These are phyloP conservation scores for Phytophthora pinifolia DNA, from an alignment of 352 stramenopile genomes.

Conservation along the genomic window DNA sequence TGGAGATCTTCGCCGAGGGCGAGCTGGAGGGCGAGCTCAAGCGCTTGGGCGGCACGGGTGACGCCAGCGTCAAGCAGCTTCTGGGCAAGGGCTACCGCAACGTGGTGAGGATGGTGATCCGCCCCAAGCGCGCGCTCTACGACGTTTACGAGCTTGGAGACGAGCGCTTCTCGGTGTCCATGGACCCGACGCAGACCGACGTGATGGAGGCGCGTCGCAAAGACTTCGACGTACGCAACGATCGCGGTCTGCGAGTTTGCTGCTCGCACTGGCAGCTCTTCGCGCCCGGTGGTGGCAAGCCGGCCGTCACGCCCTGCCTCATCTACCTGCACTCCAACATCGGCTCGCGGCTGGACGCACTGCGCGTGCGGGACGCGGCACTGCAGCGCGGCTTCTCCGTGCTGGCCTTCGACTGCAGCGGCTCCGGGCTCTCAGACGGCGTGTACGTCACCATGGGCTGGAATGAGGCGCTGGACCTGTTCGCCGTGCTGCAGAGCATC, in stretches of 20 bases:
- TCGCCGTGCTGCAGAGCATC: slow-evolving; percentile 64
- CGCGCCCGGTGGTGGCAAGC: slow-evolving; percentile 12
- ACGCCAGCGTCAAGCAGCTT: slow-evolving; percentile 76
- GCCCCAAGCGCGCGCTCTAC: slow-evolving; percentile 65
- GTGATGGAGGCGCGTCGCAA: slow-evolving; percentile 35
- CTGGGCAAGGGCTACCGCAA: slow-evolving; percentile 75
- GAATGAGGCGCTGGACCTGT: slow-evolving; percentile 78
- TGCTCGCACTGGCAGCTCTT: slow-evolving; percentile 83
- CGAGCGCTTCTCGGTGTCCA: slow-evolving; percentile 41
- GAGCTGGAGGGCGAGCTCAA: slow-evolving; percentile 78
- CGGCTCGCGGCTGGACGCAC: slow-evolving; percentile 65
- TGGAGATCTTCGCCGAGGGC: slow-evolving; percentile 82
- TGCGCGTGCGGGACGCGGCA: slow-evolving; percentile 64
- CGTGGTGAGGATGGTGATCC: slow-evolving; percentile 76
- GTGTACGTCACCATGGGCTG: slow-evolving; percentile 88
- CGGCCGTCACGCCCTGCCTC: slow-evolving; percentile 46
- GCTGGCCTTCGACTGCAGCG: slow-evolving; percentile 81
- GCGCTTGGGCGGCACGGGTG: slow-evolving; percentile 52
- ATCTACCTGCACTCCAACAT: slow-evolving; percentile 88
- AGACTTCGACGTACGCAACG: slow-evolving; percentile 72
- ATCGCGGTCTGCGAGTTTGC: slow-evolving; percentile 60
- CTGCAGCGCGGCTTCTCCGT: slow-evolving; percentile 76
- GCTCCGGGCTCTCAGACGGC: slow-evolving; percentile 74
- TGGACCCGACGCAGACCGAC: slow-evolving; percentile 19
- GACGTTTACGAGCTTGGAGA: slow-evolving; percentile 48